Evolutionary conservation across 192 early-diverging fungal species (phyloP).

Genomic region (Mortierella alpina): DNA sequence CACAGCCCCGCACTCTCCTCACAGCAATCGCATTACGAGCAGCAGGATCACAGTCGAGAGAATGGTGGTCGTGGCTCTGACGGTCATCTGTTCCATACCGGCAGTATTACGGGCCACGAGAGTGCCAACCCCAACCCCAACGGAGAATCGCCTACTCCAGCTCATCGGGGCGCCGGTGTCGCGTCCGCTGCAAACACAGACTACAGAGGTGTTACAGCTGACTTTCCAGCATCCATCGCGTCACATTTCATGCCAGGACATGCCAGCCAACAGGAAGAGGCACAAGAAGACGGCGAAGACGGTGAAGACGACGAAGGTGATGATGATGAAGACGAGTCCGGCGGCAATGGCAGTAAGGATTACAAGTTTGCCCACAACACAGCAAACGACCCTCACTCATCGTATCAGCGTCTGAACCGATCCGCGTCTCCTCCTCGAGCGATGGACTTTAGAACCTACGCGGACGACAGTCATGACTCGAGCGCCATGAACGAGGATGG

Average conservation of each 20-base stretch:
- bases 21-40: too few relatives aligned
- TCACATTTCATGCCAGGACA: conserved; percentile 25
- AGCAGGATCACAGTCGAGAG: too few relatives aligned
- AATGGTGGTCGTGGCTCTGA: background rate
- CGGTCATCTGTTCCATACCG: background rate
- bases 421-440: conserved; percentile 19
- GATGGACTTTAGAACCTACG: conserved; percentile 8
- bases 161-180: background rate
- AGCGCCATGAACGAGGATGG: conserved; percentile 20
- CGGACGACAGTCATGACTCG: background rate
- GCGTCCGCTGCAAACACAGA: background rate
- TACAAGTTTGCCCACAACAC: background rate
- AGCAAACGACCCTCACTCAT: background rate
- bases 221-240: conserved; percentile 27
- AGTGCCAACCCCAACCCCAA: conserved; percentile 31
- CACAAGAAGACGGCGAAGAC: too few relatives aligned
- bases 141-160: conserved; percentile 28
- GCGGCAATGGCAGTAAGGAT: background rate
- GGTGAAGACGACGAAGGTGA: too few relatives aligned
- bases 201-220: background rate
- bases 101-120: conserved; percentile 17
- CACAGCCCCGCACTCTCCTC: too few relatives aligned
- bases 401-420: conserved; percentile 21
- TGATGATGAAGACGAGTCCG: too few relatives aligned
- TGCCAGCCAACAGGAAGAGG: too few relatives aligned